Conservation (phyloP, 495 filamentous ascomycete genomes). For the Thermochaetoides thermophila region DNA sequence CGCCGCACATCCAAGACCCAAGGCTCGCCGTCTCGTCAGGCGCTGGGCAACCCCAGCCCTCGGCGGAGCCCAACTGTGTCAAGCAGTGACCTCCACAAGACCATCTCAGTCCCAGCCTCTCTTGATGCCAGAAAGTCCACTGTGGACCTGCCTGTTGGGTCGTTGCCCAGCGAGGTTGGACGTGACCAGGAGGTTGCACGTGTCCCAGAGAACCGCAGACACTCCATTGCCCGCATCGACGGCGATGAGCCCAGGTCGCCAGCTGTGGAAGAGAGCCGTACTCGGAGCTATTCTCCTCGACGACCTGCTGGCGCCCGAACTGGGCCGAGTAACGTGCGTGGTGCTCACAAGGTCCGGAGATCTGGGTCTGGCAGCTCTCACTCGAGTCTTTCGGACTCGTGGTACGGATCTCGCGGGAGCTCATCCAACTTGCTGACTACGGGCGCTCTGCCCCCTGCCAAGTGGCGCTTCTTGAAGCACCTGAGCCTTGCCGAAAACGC, state of each 20-base stretch:
- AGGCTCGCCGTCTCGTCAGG: slow-evolving; percentile 55
- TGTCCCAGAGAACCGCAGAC: slow-evolving; percentile 21
- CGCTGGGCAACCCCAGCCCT: slow-evolving; percentile 46
- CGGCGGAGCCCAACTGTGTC: slow-evolving; percentile 38
- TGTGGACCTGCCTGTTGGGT: slow-evolving; percentile 30
- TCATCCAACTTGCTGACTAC: slow-evolving; percentile 54
- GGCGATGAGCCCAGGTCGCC: slow-evolving; percentile 26
- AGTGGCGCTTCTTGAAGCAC: slow-evolving; percentile 90
- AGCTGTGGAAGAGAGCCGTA: slow-evolving; percentile 27
- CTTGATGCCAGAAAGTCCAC: slow-evolving; percentile 39
- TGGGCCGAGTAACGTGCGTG: slow-evolving; percentile 44
- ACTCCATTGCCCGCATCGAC: slow-evolving; percentile 25
- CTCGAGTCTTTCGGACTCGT: slow-evolving; percentile 61
- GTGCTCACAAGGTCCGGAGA: slow-evolving; percentile 56
- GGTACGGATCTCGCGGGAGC: slow-evolving; percentile 48
- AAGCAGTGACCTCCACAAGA: slow-evolving; percentile 40
- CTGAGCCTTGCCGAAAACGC: slow-evolving; percentile 85
- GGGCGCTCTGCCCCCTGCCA: slow-evolving; percentile 57
- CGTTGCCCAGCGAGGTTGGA: slow-evolving; percentile 28
- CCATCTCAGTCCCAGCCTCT: slow-evolving; percentile 48
- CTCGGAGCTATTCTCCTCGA: slow-evolving; percentile 65
- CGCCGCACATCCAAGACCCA: slow-evolving; percentile 75
- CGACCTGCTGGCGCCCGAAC: slow-evolving; percentile 60
- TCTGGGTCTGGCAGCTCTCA: slow-evolving; percentile 87
- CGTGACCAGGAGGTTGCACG: slow-evolving; percentile 20